Percentiles rank a stretch among this genome's conserved stretches.
phyloP scores from a whole-genome alignment of 176 grass and related monocot genomes.

The Hyparrhenia diplandra region DNA sequence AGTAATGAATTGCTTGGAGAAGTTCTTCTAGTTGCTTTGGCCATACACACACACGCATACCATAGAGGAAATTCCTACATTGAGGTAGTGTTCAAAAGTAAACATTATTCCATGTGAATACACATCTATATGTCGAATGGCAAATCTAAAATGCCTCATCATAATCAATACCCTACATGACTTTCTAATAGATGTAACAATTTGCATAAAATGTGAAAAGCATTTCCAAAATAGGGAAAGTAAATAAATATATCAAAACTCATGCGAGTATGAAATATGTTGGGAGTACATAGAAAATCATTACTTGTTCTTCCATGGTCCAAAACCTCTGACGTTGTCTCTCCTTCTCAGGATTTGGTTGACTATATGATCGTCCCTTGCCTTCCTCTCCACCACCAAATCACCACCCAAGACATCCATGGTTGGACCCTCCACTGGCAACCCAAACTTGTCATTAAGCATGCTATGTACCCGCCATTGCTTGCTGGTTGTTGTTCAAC shows the following conservation, averaged over 20 bases:
- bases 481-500: no score
- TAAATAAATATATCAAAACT: neutral
- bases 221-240: neutral
- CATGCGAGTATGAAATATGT: neutral
- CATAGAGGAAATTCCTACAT: neutral
- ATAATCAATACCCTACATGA: neutral
- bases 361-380: no score
- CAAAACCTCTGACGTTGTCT: neutral
- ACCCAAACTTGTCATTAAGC: neutral
- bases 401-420: neutral
- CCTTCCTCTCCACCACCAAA: neutral
- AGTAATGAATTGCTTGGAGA: slow-evolving; percentile 18
- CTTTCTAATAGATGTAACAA: neutral
- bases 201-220: neutral
- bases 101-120: neutral
- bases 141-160: neutral
- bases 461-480: no score
- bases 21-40: slow-evolving; percentile 8
- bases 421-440: neutral
- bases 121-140: neutral
- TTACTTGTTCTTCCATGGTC: slow-evolving; percentile 11
- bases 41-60: neutral
- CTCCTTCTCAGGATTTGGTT: neutral
- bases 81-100: neutral
- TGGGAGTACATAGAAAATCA: neutral